These are phyloP conservation scores for Lichtheimia hyalospora DNA, from an alignment of 371 early-diverging fungal genomes.

Conservation along the genomic window DNA sequence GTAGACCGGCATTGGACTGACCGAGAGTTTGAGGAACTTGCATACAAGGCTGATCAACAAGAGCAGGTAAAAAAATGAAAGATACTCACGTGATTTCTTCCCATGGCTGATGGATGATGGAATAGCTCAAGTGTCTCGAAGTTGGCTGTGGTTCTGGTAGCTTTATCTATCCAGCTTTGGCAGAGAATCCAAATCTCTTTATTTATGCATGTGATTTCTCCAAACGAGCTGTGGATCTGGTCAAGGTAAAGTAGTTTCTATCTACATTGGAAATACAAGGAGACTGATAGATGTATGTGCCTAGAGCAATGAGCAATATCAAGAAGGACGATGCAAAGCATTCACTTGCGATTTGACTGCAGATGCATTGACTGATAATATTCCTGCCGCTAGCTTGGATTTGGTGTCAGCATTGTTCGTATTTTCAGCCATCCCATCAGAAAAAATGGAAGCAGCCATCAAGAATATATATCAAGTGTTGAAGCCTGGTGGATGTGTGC, in stretches of 20 bases:
- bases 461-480: conserved; percentile 65
- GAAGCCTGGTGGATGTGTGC: conserved; percentile 74
- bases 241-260: conserved; percentile 42
- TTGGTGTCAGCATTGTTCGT: conserved; percentile 83
- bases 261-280: background rate
- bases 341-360: conserved; percentile 84
- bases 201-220: conserved; percentile 89
- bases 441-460: conserved; percentile 69
- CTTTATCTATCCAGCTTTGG: conserved; percentile 90
- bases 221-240: conserved; percentile 75
- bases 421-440: conserved; percentile 85
- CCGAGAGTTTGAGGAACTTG: conserved; percentile 89
- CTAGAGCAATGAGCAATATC: conserved; percentile 59
- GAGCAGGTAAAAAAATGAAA: conserved; percentile 14
- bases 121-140: conserved; percentile 57
- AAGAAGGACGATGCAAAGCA: conserved; percentile 67
- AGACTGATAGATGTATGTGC: background rate
- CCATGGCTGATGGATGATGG: conserved; percentile 1
- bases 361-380: conserved; percentile 60
- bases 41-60: conserved; percentile 24
- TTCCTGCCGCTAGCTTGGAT: conserved; percentile 70
- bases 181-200: conserved; percentile 67
- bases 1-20: conserved; percentile 93
- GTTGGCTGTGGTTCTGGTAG: conserved; percentile 98
- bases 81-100: background rate